A percentile compares a stretch with the other conserved stretches of the same genome.
These are phyloP conservation scores for Quercus rubra DNA, from an alignment of 306 rosid species.

Conservation along the genomic window DNA sequence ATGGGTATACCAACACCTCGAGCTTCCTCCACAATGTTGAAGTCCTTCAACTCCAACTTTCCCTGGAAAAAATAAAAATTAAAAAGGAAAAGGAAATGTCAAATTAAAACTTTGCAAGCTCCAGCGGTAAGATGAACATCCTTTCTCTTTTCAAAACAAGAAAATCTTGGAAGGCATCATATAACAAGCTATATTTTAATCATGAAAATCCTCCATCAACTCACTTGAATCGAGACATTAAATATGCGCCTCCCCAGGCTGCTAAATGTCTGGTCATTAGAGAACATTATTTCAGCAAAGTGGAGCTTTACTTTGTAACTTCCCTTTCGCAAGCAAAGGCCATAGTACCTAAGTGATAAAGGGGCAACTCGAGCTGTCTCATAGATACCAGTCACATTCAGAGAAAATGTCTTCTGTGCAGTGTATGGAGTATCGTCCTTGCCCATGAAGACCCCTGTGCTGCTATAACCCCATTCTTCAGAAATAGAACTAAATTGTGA, in stretches of 20 bases:
- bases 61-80: conserved; percentile 36
- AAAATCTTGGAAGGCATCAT: background rate
- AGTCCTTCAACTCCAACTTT: conserved; percentile 38
- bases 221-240: conserved; percentile 77
- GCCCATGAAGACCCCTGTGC: conserved; percentile 44
- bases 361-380: conserved; percentile 60
- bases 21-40: conserved; percentile 54
- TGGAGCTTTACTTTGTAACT: conserved; percentile 68
- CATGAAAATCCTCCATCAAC: conserved; percentile 10
- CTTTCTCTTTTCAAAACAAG: background rate
- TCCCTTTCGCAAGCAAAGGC: conserved; percentile 61
- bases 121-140: background rate
- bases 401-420: conserved; percentile 21
- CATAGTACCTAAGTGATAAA: conserved; percentile 69
- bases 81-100: background rate
- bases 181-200: background rate
- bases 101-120: conserved; percentile 6
- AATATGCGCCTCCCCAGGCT: conserved; percentile 62
- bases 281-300: conserved; percentile 66
- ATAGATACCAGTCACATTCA: conserved; percentile 34
- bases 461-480: conserved; percentile 68
- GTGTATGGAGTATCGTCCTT: background rate
- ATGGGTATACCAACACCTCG: conserved; percentile 58
- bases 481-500: conserved; percentile 29
- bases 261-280: conserved; percentile 33